Evolutionary conservation across 306 rosid genomes (phyloP).

Genomic region (Begonia masoniana): DNA sequence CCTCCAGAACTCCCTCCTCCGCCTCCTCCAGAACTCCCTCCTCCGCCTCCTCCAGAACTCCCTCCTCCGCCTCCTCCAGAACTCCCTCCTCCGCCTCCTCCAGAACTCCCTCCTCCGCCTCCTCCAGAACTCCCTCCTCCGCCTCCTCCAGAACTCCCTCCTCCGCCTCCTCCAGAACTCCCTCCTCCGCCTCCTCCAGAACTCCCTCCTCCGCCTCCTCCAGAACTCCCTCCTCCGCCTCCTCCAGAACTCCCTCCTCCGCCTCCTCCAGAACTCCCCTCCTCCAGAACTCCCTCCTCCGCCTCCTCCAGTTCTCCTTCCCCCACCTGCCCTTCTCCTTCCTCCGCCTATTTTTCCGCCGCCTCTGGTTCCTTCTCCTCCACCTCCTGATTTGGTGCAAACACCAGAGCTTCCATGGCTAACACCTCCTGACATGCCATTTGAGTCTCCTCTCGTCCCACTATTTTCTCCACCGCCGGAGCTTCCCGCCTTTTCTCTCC

Average conservation of each 20-base stretch:
- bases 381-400: constrained; percentile 13
- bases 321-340: constrained; percentile 13
- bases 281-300: too few relatives aligned
- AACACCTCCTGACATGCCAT: constrained; percentile 28
- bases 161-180: constrained; percentile 9
- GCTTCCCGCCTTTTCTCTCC: constrained; percentile 17
- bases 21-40: constrained; percentile 20
- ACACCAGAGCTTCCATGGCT: constrained; percentile 34
- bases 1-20: constrained; percentile 21
- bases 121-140: constrained; percentile 28
- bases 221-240: constrained; percentile 27
- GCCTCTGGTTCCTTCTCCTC: constrained; percentile 33
- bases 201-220: constrained; percentile 13
- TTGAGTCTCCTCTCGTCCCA: constrained; percentile 10
- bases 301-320: constrained; percentile 27
- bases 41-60: constrained; percentile 21
- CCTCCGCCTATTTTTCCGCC: constrained; percentile 27
- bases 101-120: constrained; percentile 17
- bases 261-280: too few relatives aligned
- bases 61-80: constrained; percentile 13
- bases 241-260: constrained; percentile 21
- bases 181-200: constrained; percentile 25
- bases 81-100: constrained; percentile 28
- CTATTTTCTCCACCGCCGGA: constrained; percentile 10
- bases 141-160: constrained; percentile 22